Conservation (phyloP, 306 rosid species). For the Gillenia trifoliata region DNA sequence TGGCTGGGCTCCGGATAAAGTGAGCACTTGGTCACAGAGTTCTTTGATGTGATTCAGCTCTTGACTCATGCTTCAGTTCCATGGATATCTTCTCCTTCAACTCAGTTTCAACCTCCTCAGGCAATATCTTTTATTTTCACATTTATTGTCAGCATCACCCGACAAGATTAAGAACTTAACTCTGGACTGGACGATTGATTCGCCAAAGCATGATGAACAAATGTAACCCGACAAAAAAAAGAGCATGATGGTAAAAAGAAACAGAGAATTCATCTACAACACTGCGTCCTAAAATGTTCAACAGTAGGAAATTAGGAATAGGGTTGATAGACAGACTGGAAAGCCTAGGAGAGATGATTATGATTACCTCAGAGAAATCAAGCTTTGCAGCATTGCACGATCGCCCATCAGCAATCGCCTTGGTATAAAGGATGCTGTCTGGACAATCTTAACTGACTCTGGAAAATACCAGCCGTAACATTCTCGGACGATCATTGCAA, state of each 20-base stretch:
- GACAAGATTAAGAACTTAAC: neutral
- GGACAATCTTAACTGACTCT: slow-evolving; percentile 77
- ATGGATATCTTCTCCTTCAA: slow-evolving; percentile 86
- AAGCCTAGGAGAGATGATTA: too few relatives aligned
- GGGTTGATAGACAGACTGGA: too few relatives aligned
- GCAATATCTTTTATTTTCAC: slow-evolving; percentile 44
- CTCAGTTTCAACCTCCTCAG: slow-evolving; percentile 73
- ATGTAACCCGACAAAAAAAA: too few relatives aligned
- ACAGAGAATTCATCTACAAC: neutral
- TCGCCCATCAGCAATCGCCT: slow-evolving; percentile 80
- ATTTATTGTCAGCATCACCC: neutral
- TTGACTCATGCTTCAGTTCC: slow-evolving; percentile 94
- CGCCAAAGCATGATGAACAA: too few relatives aligned
- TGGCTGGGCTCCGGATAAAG: slow-evolving; percentile 84
- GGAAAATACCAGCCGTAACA: slow-evolving; percentile 99
- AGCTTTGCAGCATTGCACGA: slow-evolving; percentile 75
- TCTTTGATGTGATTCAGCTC: slow-evolving; percentile 71
- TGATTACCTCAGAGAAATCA: slow-evolving; percentile 81
- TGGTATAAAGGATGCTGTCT: slow-evolving; percentile 77
- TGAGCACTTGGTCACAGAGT: slow-evolving; percentile 86
- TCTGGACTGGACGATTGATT: too few relatives aligned
- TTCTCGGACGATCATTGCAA: slow-evolving; percentile 95
- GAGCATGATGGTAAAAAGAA: neutral
- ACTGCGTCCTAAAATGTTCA: neutral
- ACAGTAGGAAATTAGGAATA: too few relatives aligned